Percentiles rank a stretch among this genome's conserved stretches.
These are phyloP conservation scores for Salix caprea DNA, from an alignment of 345 rosid genomes.

Conservation along the genomic window DNA sequence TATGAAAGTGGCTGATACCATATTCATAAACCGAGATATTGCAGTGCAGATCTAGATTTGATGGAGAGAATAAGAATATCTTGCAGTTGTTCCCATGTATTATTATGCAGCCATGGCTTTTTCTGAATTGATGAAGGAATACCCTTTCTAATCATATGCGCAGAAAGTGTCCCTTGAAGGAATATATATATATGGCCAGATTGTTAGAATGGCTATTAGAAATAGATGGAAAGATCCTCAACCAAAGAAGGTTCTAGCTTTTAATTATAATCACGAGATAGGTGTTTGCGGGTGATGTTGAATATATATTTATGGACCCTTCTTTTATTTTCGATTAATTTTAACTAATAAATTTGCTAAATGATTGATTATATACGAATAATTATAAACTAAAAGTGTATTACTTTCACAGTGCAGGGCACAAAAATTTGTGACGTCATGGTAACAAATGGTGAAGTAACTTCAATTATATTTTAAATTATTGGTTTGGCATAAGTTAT, in stretches of 20 bases:
- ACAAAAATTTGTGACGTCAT: no score
- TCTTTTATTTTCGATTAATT: no score
- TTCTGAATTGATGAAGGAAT: constrained; percentile 14
- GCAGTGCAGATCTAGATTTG: constrained; percentile 11
- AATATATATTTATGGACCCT: neutral
- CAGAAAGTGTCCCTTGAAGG: constrained; percentile 22
- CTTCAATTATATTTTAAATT: no score
- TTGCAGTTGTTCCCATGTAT: constrained; percentile 12
- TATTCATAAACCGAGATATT: neutral
- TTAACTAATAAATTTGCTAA: no score
- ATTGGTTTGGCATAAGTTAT: no score
- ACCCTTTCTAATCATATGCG: constrained; percentile 14
- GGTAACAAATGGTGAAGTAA: no score
- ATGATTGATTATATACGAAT: no score
- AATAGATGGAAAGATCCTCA: neutral
- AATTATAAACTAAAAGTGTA: no score
- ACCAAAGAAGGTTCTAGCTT: neutral
- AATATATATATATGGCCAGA: constrained; percentile 4
- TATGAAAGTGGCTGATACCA: neutral
- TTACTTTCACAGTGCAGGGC: no score
- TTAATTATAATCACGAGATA: neutral
- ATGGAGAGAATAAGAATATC: constrained; percentile 28
- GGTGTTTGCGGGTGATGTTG: neutral
- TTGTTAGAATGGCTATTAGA: neutral
- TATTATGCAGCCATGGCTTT: constrained; percentile 17